These are phyloP conservation scores for Penicillium vulpinum DNA, from an alignment of 2,329 filamentous ascomycete species.

Conservation along the genomic window DNA sequence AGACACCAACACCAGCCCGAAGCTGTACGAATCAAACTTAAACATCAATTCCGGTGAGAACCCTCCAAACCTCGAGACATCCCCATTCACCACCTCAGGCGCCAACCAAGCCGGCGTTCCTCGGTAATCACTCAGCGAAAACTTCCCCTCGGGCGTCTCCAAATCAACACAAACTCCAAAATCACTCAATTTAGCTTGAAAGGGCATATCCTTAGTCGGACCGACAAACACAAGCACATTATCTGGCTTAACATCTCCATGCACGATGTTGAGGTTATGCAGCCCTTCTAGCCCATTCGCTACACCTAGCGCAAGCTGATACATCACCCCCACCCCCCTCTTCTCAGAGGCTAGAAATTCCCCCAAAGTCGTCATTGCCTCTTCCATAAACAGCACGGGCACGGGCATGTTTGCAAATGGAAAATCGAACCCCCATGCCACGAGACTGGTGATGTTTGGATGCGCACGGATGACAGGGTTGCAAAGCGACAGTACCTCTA, in stretches of 20 bases:
- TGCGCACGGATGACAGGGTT: conserved; percentile 29
- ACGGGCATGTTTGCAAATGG: conserved; percentile 28
- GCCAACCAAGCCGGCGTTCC: conserved; percentile 28
- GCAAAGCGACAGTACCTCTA: conserved; percentile 30
- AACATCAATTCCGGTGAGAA: conserved; percentile 30
- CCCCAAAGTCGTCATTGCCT: conserved; percentile 27
- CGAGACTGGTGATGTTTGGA: conserved; percentile 27
- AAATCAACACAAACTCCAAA: conserved; percentile 33
- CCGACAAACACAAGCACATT: conserved; percentile 31
- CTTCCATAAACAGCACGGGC: conserved; percentile 31
- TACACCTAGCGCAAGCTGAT: conserved; percentile 28
- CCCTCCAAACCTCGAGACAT: conserved; percentile 8
- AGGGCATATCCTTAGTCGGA: conserved; percentile 21
- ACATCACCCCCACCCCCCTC: conserved; percentile 17
- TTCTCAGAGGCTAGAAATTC: conserved; percentile 22
- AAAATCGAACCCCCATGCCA: conserved; percentile 33
- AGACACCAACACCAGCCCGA: conserved; percentile 27
- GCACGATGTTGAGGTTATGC: conserved; percentile 27
- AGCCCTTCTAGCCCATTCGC: conserved; percentile 27
- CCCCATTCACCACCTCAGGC: conserved; percentile 19
- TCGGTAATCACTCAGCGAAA: conserved; percentile 26
- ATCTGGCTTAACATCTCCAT: conserved; percentile 33
- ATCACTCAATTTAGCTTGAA: conserved; percentile 31
- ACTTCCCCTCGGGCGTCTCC: conserved; percentile 19
- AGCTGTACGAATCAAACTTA: conserved; percentile 30